Conservation (phyloP, 345 rosid genomes). For the Cardiospermum halicacabum region DNA sequence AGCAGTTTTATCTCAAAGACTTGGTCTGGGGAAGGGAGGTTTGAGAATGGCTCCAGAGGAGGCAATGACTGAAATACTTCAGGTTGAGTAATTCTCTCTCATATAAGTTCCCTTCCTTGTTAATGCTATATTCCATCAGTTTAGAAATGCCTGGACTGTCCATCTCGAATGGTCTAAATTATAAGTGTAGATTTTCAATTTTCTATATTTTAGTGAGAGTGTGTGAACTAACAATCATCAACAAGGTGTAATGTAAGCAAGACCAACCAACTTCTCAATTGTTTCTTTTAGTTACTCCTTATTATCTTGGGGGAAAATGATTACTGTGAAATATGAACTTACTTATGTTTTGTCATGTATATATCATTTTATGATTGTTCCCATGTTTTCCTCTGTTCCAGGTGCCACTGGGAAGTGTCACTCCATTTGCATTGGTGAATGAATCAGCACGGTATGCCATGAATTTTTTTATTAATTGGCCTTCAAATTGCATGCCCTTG, state of each 20-base stretch:
- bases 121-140: not conserved
- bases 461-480: not conserved
- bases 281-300: no score
- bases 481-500: not conserved
- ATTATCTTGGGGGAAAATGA: not conserved
- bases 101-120: not conserved
- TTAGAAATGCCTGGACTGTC: not conserved
- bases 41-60: conserved; percentile 94
- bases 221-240: not conserved
- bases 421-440: conserved; percentile 77
- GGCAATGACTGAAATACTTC: conserved; percentile 69
- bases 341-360: not conserved
- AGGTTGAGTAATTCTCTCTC: conserved; percentile 41
- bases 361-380: conserved; percentile 8
- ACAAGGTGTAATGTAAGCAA: no score
- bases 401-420: conserved; percentile 87
- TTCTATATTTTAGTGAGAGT: not conserved
- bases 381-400: conserved; percentile 21
- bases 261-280: no score
- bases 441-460: conserved; percentile 71
- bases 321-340: not conserved
- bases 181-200: not conserved
- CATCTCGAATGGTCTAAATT: not conserved
- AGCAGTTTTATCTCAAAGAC: conserved; percentile 90
- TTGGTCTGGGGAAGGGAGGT: conserved; percentile 95